Evolutionary conservation across 2,329 filamentous ascomycete genomes (phyloP).

Genomic region (Colletotrichum scovillei): DNA sequence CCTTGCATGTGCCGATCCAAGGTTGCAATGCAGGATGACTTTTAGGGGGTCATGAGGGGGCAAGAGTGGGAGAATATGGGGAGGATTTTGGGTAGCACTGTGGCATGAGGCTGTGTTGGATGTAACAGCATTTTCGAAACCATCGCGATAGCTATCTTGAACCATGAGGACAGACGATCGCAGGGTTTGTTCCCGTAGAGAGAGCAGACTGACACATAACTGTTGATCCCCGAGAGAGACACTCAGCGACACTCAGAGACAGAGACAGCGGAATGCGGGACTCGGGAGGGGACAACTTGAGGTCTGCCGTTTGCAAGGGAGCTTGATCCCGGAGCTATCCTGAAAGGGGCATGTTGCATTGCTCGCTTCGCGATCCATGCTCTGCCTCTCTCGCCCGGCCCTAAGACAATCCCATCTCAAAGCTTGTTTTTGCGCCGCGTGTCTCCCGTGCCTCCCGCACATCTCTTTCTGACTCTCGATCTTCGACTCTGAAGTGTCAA

Average conservation of each 20-base stretch:
- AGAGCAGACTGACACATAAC: not conserved
- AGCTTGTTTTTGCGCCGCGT: not conserved
- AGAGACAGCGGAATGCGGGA: not conserved
- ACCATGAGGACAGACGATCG: not conserved
- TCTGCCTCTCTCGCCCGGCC: not conserved
- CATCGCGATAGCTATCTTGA: not conserved
- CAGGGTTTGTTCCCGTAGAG: not conserved
- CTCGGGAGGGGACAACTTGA: not conserved
- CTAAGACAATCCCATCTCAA: constrained; percentile 1
- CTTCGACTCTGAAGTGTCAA: not conserved
- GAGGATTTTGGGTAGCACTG: not conserved
- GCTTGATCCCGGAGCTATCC: constrained; percentile 16
- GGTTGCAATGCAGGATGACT: not conserved
- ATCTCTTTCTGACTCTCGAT: not conserved
- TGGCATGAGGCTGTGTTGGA: not conserved
- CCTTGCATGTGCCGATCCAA: not conserved
- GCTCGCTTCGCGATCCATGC: constrained; percentile 21
- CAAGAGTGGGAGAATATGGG: no score
- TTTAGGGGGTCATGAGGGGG: not conserved
- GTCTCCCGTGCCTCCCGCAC: not conserved
- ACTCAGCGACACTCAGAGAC: not conserved
- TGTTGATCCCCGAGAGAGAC: not conserved
- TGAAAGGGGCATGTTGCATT: constrained; percentile 5
- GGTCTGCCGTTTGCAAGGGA: constrained; percentile 10
- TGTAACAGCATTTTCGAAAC: not conserved